Base-by-base conservation (phyloP, 495 filamentous ascomycete species). In the Jackrogersella multiformis region DNA sequence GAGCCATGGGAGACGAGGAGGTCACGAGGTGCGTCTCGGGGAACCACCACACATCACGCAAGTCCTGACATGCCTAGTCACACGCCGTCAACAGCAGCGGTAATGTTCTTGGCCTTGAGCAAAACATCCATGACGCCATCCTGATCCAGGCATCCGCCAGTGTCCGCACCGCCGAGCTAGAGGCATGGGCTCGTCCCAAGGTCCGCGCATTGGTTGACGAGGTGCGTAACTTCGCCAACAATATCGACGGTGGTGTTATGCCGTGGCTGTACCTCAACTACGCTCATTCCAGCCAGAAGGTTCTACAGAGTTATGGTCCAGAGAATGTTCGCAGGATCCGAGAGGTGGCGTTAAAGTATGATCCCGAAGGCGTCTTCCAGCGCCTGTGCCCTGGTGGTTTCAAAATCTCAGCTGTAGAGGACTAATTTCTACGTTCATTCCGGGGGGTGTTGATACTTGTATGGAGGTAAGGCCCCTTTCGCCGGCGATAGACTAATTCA, bases 1-100 rank as follows among this genome's bases (percentile, higher is more conserved):
- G 68, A 0, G 76, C 74, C 77, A 83, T 82, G 23, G 81, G 68
- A 0, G 75, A 82, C 16, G 44, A 39, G 0, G 49, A 28, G 20
- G 34, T 61, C 13, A 18, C 5, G 21, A 38, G 2, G 21, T 61
- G 57, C 7, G 52, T 34, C 6, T 46, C 32, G 1, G 57, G 57
- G 23, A 44, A 45, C 9, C 20, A 44, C 57, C 57, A 61, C 45
- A 73, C 75, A 77, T 16, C n/a, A n/a, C n/a, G n/a, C n/a, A n/a
- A n/a, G n/a, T n/a, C n/a, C n/a, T n/a, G n/a, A n/a, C n/a, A n/a
- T n/a, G n/a, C n/a, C n/a, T n/a, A n/a, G n/a, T n/a, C n/a, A n/a
- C 34, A 36, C 34, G 4, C 34, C 4, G 12, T n/a, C 10, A 12
- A 5, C 10, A 12, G 5, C 34, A 12, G 34, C 12, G 34, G 34